Evolutionary conservation across 805 yeast genomes (phyloP).

Genomic region (Yamadazyma scolyti): DNA sequence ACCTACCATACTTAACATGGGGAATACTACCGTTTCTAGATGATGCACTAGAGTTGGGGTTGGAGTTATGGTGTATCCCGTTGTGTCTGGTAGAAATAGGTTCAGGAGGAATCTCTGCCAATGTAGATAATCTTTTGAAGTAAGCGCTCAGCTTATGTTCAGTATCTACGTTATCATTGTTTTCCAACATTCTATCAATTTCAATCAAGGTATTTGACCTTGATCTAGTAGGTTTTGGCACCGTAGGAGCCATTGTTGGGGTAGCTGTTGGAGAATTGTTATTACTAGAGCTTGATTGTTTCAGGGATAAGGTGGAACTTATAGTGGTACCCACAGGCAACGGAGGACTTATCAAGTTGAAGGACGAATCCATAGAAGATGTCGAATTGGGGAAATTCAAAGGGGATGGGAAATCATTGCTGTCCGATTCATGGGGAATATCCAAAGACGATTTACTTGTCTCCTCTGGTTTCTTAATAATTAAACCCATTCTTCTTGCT

Average conservation of each 20-base stretch:
- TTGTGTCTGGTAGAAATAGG: slow-evolving; percentile 15
- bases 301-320: slow-evolving; percentile 10
- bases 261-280: slow-evolving; percentile 10
- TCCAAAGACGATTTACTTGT: slow-evolving; percentile 2
- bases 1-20: slow-evolving; percentile 1
- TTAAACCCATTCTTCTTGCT: slow-evolving; percentile 73
- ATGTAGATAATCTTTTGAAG: slow-evolving; percentile 59
- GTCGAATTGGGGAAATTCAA: slow-evolving; percentile 15
- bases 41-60: slow-evolving; percentile 6
- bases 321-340: slow-evolving; percentile 14
- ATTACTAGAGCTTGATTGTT: slow-evolving; percentile 1
- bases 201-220: slow-evolving; percentile 36
- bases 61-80: slow-evolving; percentile 2
- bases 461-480: slow-evolving; percentile 44
- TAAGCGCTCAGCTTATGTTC: slow-evolving; percentile 59
- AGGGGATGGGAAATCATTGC: slow-evolving; percentile 10
- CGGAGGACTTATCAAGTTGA: slow-evolving; percentile 13
- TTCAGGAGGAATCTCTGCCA: slow-evolving; percentile 49
- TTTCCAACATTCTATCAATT: slow-evolving; percentile 32
- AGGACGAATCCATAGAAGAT: slow-evolving; percentile 12
- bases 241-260: slow-evolving; percentile 6
- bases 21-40: slow-evolving; percentile 11
- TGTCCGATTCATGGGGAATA: slow-evolving; percentile 4
- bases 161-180: slow-evolving; percentile 34
- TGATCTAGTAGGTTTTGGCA: slow-evolving; percentile 18